Evolutionary conservation across 257 asterid species (phyloP).

Genomic region (Solanum sejunctum): DNA sequence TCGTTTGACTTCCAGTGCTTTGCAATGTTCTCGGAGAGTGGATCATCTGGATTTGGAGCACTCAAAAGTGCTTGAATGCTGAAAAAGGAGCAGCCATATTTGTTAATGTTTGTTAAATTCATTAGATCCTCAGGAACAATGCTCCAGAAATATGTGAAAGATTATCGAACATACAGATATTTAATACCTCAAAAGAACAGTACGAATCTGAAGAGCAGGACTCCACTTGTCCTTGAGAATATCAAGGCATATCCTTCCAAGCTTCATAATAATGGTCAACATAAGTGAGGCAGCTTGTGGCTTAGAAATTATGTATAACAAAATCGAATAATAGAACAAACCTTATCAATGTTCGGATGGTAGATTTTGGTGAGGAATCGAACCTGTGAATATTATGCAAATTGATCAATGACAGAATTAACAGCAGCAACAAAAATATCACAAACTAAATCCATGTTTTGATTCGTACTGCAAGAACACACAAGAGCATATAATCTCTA

Average conservation of each 20-base stretch:
- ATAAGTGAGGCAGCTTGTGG: neutral
- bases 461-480: neutral
- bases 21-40: constrained; percentile 56
- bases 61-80: constrained; percentile 64
- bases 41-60: constrained; percentile 69
- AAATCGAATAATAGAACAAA: constrained; percentile 11
- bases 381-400: constrained; percentile 38
- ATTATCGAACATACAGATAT: neutral
- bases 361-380: constrained; percentile 98
- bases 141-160: neutral
- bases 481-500: neutral
- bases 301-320: neutral
- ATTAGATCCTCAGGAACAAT: neutral
- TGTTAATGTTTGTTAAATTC: neutral
- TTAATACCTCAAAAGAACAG: constrained; percentile 12
- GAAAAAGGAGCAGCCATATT: neutral
- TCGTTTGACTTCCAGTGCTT: constrained; percentile 63
- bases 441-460: neutral
- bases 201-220: constrained; percentile 99
- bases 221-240: constrained; percentile 99
- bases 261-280: constrained; percentile 30
- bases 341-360: constrained; percentile 99
- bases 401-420: neutral
- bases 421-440: neutral
- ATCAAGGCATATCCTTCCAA: constrained; percentile 98